Conservation (phyloP, 352 stramenopile genomes). For the Plasmopara halstedii region DNA sequence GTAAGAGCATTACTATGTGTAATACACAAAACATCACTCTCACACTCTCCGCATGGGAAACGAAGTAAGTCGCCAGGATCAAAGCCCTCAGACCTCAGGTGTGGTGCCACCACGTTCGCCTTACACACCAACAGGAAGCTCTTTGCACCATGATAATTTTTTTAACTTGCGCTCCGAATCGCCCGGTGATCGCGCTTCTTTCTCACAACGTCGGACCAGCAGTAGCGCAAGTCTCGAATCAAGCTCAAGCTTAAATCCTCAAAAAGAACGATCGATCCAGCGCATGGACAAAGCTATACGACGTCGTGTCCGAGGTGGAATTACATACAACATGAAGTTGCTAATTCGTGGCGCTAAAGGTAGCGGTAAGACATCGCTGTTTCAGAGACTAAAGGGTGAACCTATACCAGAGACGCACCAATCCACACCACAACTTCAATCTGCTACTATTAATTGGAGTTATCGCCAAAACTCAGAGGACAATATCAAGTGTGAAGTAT, state of each 20-base stretch:
- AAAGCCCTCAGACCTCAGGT: slow-evolving; percentile 23
- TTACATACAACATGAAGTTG: slow-evolving; percentile 92
- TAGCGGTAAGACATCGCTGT: slow-evolving; percentile 87
- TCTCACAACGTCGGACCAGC: slow-evolving; percentile 11
- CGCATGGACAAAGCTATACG: slow-evolving; percentile 80
- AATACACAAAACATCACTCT: no score
- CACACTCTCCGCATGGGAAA: no score
- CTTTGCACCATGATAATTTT: slow-evolving; percentile 32
- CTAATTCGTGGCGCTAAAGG: slow-evolving; percentile 72
- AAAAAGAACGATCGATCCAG: slow-evolving; percentile 60
- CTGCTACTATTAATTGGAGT: slow-evolving; percentile 83
- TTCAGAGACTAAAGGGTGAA: slow-evolving; percentile 74
- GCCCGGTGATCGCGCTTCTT: not conserved
- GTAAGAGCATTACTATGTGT: no score
- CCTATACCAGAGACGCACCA: slow-evolving; percentile 60
- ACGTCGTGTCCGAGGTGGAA: slow-evolving; percentile 61
- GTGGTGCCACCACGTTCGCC: slow-evolving; percentile 15
- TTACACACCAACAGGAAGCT: slow-evolving; percentile 21
- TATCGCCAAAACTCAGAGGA: slow-evolving; percentile 61
- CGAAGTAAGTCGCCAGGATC: slow-evolving; percentile 35
- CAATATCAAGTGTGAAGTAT: slow-evolving; percentile 86
- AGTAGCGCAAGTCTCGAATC: slow-evolving; percentile 10
- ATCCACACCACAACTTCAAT: slow-evolving; percentile 82
- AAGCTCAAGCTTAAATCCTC: slow-evolving; percentile 9
- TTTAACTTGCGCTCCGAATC: slow-evolving; percentile 26